Base-by-base conservation (phyloP, 2,329 filamentous ascomycete species). In the Claviceps lovelessii region DNA sequence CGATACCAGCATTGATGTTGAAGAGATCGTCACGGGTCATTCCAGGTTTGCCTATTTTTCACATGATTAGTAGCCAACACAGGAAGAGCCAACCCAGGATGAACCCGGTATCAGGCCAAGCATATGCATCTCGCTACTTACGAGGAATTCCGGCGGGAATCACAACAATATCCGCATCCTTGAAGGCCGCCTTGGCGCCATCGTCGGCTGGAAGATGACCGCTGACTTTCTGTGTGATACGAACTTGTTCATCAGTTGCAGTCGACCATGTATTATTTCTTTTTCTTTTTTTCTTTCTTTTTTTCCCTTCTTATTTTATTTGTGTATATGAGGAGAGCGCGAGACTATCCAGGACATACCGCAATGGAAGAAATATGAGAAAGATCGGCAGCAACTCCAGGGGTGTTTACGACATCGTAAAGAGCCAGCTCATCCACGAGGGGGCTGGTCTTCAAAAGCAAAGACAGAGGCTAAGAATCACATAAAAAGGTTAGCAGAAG, bases 1-100 rank as follows among this genome's bases (percentile, higher is more conserved):
- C 93, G 68, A 98, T 98, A 65, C 90, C 88, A 58, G 93, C 93
- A 72, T 98, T 98, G 80, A 96, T 95, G 77, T 96, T 96, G 86
- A 98, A 98, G 57, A 98, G 88, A 70, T 97, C 93, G 67, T 98
- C 93, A 76, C 93, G 90, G 73, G 88, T 96, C 93, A 98, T 98
- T 67, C 93, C 93, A 65, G 93, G 93, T 81, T 97, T 97, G 76
- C 91, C 91, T 96, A 61, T 56, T 13, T 7, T 53, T 35, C 47
- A 49, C 5, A 39, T 52, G 11, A 19, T 54, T 35, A 57, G 54
- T 33, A 13, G 11, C 13, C 10, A 35, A 52, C 6, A 31, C 17
- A 44, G 37, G 31, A 45, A 37, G 31, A 45, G 28, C 28, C 29
- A 46, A 23, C 31, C 23, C 51, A 48, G 33, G 31, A 37, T 50